Evolutionary conservation across 192 early-diverging fungal species (phyloP).

Genomic region (Coemansia umbellata): DNA sequence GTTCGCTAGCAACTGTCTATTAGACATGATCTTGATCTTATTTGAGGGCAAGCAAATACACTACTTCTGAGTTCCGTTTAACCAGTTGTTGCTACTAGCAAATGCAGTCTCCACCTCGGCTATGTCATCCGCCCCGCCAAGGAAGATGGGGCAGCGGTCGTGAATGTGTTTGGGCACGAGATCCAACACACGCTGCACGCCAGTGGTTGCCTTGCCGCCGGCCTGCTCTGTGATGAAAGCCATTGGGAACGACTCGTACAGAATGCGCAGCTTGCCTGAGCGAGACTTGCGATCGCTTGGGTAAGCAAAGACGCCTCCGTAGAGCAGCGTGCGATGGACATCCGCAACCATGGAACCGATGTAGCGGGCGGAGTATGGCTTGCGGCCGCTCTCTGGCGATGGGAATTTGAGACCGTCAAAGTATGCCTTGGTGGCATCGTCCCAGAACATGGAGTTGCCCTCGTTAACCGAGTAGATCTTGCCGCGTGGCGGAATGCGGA

Average conservation of each 20-base stretch:
- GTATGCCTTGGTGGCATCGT: slow-evolving; percentile 82
- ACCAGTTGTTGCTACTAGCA: slow-evolving; percentile 48
- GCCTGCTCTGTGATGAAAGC: slow-evolving; percentile 89
- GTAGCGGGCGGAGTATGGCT: slow-evolving; percentile 91
- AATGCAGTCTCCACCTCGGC: slow-evolving; percentile 77
- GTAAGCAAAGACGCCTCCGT: slow-evolving; percentile 89
- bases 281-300: slow-evolving; percentile 74
- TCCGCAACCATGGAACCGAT: slow-evolving; percentile 99
- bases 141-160: slow-evolving; percentile 84
- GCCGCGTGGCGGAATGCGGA: slow-evolving; percentile 66
- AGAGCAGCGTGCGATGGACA: slow-evolving; percentile 91
- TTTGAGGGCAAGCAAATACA: too few species aligned
- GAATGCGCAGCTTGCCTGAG: slow-evolving; percentile 88
- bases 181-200: slow-evolving; percentile 77
- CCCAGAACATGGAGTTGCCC: slow-evolving; percentile 91
- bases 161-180: slow-evolving; percentile 85
- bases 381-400: slow-evolving; percentile 58
- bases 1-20: too few species aligned
- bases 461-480: slow-evolving; percentile 99
- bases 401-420: slow-evolving; percentile 88
- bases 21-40: too few species aligned
- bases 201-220: slow-evolving; percentile 90
- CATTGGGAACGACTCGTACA: slow-evolving; percentile 99
- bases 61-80: slow-evolving; percentile 34
- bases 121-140: slow-evolving; percentile 89